Conservation (phyloP, 768 basidiomycete genomes). For the Xerocomus spinulosus region DNA sequence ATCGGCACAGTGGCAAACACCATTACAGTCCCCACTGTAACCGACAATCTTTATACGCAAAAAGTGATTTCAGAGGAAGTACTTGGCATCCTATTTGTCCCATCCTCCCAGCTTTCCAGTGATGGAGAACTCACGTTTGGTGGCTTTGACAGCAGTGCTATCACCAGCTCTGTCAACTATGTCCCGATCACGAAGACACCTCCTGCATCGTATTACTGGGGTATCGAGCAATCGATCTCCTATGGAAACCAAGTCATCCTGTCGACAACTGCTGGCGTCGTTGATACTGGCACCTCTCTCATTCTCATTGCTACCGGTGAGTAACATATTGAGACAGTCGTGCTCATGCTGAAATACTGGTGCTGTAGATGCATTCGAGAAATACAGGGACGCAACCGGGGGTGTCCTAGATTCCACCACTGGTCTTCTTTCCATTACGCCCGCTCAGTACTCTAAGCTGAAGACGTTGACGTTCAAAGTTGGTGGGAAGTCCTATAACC, state of each 20-base stretch:
- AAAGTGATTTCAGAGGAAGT: slow-evolving; percentile 23
- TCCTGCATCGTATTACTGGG: background rate
- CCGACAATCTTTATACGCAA: slow-evolving; percentile 30
- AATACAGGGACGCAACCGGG: background rate
- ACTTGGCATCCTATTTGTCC: slow-evolving; percentile 30
- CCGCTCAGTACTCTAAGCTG: background rate
- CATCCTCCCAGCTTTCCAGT: slow-evolving; percentile 13
- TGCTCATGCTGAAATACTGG: background rate
- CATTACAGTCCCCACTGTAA: slow-evolving; percentile 28
- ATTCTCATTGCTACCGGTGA: background rate
- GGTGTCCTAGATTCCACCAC: background rate
- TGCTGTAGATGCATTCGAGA: background rate
- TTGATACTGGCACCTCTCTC: background rate
- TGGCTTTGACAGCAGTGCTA: background rate
- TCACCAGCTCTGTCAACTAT: background rate
- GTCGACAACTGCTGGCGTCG: background rate
- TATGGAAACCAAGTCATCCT: background rate
- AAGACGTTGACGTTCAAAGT: background rate
- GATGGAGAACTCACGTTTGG: slow-evolving; percentile 13
- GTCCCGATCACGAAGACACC: background rate
- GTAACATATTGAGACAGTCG: background rate
- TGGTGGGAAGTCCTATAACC: background rate
- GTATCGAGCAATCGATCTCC: background rate
- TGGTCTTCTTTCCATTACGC: background rate
- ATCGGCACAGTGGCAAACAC: background rate